Percentiles rank a stretch among this genome's conserved stretches.
phyloP scores from a whole-genome alignment of 768 basidiomycete species.

The Suillus cothurnatus region DNA sequence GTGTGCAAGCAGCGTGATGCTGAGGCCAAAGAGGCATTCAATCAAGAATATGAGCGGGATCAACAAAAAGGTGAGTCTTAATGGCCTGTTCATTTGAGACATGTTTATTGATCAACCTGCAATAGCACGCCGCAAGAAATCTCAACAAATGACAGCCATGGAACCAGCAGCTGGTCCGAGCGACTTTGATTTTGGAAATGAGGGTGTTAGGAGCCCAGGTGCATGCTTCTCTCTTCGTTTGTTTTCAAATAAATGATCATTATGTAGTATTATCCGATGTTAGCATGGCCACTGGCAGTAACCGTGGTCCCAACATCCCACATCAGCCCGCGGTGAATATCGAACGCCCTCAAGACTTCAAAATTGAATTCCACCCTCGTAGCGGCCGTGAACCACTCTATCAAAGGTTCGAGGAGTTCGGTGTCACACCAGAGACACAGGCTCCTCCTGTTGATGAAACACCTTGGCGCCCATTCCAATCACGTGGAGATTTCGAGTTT shows the following conservation, averaged over 20 bases:
- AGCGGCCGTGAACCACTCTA: slow-evolving; percentile 14
- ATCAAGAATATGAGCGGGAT: neutral
- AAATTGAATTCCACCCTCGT: slow-evolving; percentile 28
- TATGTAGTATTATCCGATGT: neutral
- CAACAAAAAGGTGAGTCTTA: neutral
- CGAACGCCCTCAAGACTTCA: slow-evolving; percentile 15
- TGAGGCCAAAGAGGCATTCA: neutral
- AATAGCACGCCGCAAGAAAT: neutral
- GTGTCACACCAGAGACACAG: neutral
- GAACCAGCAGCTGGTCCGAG: neutral
- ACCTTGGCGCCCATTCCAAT: neutral
- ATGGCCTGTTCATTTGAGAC: neutral
- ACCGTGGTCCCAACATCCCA: neutral
- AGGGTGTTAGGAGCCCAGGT: neutral
- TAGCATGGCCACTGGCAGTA: neutral
- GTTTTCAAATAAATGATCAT: neutral
- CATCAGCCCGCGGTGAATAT: neutral
- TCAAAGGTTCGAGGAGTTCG: slow-evolving; percentile 21
- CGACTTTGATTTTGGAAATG: neutral
- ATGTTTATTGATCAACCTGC: neutral
- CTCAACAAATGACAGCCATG: neutral
- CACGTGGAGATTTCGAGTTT: no score
- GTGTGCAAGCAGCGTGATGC: neutral
- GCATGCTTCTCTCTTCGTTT: neutral
- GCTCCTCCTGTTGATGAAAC: neutral